Conservation (phyloP, 352 stramenopile species). For the Pythium rishiriense region DNA sequence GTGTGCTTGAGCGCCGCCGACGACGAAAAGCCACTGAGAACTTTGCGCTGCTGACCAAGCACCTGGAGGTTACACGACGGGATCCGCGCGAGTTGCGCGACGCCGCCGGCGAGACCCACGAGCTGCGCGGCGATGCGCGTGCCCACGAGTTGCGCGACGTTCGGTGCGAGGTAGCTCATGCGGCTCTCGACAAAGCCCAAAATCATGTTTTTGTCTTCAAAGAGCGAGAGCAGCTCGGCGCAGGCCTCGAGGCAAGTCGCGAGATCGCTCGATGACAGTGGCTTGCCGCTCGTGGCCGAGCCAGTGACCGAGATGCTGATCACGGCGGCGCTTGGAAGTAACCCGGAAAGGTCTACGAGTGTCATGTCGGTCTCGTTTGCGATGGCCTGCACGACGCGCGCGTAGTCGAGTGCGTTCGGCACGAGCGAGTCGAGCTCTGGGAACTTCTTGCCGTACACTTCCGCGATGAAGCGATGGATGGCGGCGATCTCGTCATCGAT, state of each 20-base stretch:
- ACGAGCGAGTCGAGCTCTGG: conserved; percentile 94
- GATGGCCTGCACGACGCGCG: conserved; percentile 90
- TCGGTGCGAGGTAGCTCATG: conserved; percentile 93
- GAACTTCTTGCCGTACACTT: conserved; percentile 94
- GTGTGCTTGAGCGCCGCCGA: conserved; percentile 88
- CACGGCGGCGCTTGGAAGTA: conserved; percentile 92
- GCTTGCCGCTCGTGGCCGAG: conserved; percentile 89
- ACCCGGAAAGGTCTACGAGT: conserved; percentile 83
- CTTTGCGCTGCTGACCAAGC: conserved; percentile 94
- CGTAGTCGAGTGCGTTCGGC: conserved; percentile 91
- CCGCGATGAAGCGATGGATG: conserved; percentile 90
- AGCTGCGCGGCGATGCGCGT: conserved; percentile 94
- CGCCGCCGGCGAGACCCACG: conserved; percentile 93
- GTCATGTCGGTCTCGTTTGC: conserved; percentile 95
- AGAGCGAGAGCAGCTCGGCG: conserved; percentile 87
- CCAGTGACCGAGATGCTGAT: conserved; percentile 95
- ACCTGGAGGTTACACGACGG: conserved; percentile 98
- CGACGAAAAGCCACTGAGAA: conserved; percentile 89
- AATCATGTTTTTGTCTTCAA: conserved; percentile 86
- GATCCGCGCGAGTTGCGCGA: conserved; percentile 93
- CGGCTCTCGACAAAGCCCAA: conserved; percentile 91
- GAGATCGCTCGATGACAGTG: conserved; percentile 71
- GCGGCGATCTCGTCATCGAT: conserved; percentile 93
- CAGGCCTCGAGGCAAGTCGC: conserved; percentile 73
- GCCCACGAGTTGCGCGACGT: conserved; percentile 93